Evolutionary conservation across 208 protist genomes (phyloP), one percentile per base, ranked within the genome.

Genomic region (Spironucleus salmonicida): DNA sequence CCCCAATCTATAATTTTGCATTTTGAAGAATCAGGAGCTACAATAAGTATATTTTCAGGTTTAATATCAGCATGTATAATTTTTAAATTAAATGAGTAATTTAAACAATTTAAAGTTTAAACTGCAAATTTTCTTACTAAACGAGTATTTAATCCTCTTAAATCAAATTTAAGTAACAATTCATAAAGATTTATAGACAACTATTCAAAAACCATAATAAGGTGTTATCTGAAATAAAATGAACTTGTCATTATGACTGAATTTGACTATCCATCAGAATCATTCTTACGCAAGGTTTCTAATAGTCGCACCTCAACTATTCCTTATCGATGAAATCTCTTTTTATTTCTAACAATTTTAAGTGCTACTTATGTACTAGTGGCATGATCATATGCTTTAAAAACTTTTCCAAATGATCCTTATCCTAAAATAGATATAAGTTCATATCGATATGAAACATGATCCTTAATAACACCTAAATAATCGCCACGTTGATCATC

Each of bases 1-100:
- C 95, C 95, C 85, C 98, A 98, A 82, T 98, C 95, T 74, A 98
- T 96, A 23, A 97, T 64, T 74, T 93, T 94, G 78, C 98, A 94
- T 13, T 84, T 89, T 62, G 83, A 91, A 4, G 91, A 81, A 53
- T 88, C 90, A n/a, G 83, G 86, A 76, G 90, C 74, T 30, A 67
- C 62, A 59, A 92, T 67, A 45, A 92, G 80, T 15, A 92, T 84
- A 76, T 91, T 90, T 74, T 91, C 88, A 29, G 87, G 87, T 69
- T 90, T 87, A 13, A 86, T 30, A 76, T 87, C 85, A 40, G 79
- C 86, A 58, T 87, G 85, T 35, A 87, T 74, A 42, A 87, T 84
- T 11, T 59, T 49, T 39, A 69, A 27, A 4, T 42, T 71, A 7
- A 27, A 58, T 15, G 80, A 35, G 26, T 78, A 74, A 19, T 26